Conservation (phyloP, 2,329 filamentous ascomycete species). For the Colletotrichum costaricense region DNA sequence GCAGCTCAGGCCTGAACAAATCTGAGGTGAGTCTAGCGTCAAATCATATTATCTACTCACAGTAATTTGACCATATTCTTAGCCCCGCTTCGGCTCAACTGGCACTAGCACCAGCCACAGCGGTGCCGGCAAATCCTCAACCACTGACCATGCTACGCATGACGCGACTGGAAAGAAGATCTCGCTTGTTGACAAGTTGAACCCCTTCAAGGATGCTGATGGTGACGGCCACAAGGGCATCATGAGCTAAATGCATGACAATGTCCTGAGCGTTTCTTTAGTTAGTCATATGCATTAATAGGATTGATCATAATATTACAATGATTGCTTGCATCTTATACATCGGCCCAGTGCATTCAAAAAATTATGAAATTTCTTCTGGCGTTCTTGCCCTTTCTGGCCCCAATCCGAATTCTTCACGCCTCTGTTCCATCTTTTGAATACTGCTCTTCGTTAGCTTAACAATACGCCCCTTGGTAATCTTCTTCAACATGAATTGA, state of each 20-base stretch:
- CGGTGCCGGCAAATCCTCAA: neutral
- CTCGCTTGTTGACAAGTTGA: slow-evolving; percentile 38
- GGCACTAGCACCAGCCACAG: neutral
- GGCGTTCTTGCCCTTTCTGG: neutral
- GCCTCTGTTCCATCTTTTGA: neutral
- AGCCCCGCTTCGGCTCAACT: slow-evolving; percentile 4
- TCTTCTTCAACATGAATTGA: neutral
- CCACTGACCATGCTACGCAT: neutral
- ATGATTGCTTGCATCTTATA: too few species aligned
- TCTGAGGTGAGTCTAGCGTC: neutral
- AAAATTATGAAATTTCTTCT: neutral
- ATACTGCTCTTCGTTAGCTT: neutral
- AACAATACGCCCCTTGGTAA: rapidly evolving
- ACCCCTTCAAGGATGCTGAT: slow-evolving; percentile 40
- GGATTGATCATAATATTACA: neutral
- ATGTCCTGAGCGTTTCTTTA: neutral
- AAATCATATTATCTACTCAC: too few species aligned
- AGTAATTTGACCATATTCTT: rapidly evolving
- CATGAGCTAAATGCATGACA: slow-evolving; percentile 27
- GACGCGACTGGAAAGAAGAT: slow-evolving; percentile 30
- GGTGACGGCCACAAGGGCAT: slow-evolving; percentile 41
- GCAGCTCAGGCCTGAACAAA: neutral
- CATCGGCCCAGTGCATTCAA: too few species aligned
- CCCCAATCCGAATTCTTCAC: neutral
- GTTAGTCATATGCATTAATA: neutral